Percentiles rank a stretch among this genome's conserved stretches.
phyloP scores from a whole-genome alignment of 306 rosid species.

The Prunus mongolica region DNA sequence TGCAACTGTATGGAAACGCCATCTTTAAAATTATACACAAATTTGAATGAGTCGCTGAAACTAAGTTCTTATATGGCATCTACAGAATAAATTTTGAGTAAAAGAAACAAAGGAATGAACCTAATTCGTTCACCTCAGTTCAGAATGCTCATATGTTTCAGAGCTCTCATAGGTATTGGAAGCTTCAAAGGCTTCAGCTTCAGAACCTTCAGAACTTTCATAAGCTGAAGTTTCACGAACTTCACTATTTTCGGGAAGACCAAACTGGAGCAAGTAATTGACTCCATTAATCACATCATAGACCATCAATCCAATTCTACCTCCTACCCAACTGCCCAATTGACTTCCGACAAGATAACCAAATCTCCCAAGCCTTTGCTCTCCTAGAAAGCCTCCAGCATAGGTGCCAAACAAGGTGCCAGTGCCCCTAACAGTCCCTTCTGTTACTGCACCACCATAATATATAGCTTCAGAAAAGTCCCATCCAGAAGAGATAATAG shows the following conservation, averaged over 20 bases:
- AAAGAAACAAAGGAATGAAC: slow-evolving; percentile 6
- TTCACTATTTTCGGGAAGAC: slow-evolving; percentile 27
- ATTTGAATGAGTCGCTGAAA: neutral
- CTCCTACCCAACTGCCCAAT: slow-evolving; percentile 91
- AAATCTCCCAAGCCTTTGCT: slow-evolving; percentile 68
- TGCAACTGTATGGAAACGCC: neutral
- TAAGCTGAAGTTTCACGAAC: slow-evolving; percentile 24
- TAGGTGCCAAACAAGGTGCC: slow-evolving; percentile 78
- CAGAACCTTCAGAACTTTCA: slow-evolving; percentile 26
- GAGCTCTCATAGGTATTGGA: slow-evolving; percentile 25
- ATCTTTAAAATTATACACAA: neutral
- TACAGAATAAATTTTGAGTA: neutral
- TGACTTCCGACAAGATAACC: slow-evolving; percentile 92
- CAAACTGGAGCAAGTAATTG: slow-evolving; percentile 53
- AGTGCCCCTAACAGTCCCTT: slow-evolving; percentile 68
- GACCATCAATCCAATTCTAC: slow-evolving; percentile 77
- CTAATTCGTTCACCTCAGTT: slow-evolving; percentile 41
- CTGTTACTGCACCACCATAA: slow-evolving; percentile 68
- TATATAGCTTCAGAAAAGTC: slow-evolving; percentile 85
- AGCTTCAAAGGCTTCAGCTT: slow-evolving; percentile 23
- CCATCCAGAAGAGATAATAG: slow-evolving; percentile 83
- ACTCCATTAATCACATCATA: slow-evolving; percentile 78
- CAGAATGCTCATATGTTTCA: slow-evolving; percentile 41
- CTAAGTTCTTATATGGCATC: neutral
- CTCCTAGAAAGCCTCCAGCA: slow-evolving; percentile 63